A percentile compares a stretch with the other conserved stretches of the same genome.
Evolutionary conservation across 1,284 basidiomycete genomes (phyloP).

Genomic region (Ustilago vetiveriae): DNA sequence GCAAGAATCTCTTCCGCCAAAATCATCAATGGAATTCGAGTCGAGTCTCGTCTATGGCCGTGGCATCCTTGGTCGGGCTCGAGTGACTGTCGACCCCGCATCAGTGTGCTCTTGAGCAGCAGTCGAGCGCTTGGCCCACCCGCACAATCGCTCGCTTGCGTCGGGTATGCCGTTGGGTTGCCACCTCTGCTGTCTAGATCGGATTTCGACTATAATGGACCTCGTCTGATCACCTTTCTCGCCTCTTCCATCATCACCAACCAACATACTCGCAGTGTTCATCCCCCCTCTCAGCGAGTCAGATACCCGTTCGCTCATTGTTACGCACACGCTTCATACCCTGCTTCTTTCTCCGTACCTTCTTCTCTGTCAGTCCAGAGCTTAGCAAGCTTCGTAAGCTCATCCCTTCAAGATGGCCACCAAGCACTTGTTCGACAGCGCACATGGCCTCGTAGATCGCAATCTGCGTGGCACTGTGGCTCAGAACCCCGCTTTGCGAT

Average conservation of each 20-base stretch:
- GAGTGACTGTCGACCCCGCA: too few species aligned
- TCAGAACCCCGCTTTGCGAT: conserved; percentile 61
- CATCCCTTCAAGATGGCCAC: conserved; percentile 57
- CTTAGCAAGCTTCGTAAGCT: too few species aligned
- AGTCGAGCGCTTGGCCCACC: too few species aligned
- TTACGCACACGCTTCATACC: background rate
- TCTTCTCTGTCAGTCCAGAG: background rate
- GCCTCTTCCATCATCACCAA: background rate
- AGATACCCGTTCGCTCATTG: conserved; percentile 7
- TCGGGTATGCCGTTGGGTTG: background rate
- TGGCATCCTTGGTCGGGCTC: too few species aligned
- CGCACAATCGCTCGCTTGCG: too few species aligned
- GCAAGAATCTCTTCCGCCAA: too few species aligned
- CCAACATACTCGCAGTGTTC: background rate
- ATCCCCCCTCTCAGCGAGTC: conserved; percentile 9
- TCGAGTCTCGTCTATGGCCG: too few species aligned
- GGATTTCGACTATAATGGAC: too few species aligned
- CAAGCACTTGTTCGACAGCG: conserved; percentile 64
- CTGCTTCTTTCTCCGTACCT: background rate
- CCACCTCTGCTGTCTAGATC: too few species aligned
- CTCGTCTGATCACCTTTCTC: too few species aligned
- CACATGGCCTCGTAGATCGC: conserved; percentile 64
- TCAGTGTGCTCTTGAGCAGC: too few species aligned
- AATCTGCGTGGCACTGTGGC: conserved; percentile 62
- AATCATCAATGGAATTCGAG: too few species aligned